Evolutionary conservation across 2,329 filamentous ascomycete species (phyloP).

Genomic region (Penicillium vulpinum): DNA sequence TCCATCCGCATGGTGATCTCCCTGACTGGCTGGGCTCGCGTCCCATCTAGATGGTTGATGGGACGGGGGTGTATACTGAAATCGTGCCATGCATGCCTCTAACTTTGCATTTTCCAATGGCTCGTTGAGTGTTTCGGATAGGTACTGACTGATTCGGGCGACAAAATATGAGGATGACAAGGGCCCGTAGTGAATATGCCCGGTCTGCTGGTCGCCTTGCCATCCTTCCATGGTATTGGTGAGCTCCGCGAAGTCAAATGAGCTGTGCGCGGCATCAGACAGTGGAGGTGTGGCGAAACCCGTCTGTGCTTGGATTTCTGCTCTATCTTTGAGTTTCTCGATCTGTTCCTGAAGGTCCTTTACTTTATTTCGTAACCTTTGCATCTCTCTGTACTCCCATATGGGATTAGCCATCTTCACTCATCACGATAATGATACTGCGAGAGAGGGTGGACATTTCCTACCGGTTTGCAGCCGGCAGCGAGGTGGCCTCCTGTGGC

Average conservation of each 20-base stretch:
- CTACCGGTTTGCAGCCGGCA: conserved; percentile 6
- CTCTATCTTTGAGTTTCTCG: not conserved
- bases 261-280: not conserved
- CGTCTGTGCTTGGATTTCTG: not conserved
- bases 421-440: not conserved
- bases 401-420: not conserved
- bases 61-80: not conserved
- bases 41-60: not conserved
- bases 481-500: conserved; percentile 3
- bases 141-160: not conserved
- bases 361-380: not conserved
- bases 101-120: not conserved
- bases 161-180: not conserved
- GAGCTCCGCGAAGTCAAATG: not conserved
- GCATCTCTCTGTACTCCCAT: not conserved
- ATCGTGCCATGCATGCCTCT: not conserved
- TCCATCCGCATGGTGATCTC: not conserved
- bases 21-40: not conserved
- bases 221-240: not conserved
- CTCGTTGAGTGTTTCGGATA: not conserved
- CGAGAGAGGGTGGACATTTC: not conserved
- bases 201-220: not conserved
- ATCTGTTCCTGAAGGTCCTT: not conserved
- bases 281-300: not conserved
- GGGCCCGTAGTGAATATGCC: not conserved